Evolutionary conservation across 1,284 basidiomycete species (phyloP).

Genomic region (Tylopilus orsonianus): DNA sequence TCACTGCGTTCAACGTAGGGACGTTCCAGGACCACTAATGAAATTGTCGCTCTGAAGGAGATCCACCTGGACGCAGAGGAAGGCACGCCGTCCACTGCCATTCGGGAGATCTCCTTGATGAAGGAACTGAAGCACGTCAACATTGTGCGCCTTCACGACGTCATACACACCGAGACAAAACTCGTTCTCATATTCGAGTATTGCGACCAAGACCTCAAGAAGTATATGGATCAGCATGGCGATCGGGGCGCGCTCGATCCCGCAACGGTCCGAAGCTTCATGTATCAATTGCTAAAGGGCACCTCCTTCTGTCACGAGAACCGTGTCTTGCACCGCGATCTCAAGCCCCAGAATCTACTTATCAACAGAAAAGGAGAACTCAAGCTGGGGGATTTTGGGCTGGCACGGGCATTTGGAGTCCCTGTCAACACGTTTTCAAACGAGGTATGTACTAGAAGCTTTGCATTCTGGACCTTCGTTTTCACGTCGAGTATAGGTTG

Average conservation of each 20-base stretch:
- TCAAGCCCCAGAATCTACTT: conserved; percentile 97
- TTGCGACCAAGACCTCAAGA: conserved; percentile 98
- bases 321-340: conserved; percentile 94
- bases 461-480: neutral
- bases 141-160: conserved; percentile 95
- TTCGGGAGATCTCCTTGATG: conserved; percentile 95
- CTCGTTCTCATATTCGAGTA: conserved; percentile 99
- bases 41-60: conserved; percentile 90
- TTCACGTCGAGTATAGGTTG: conserved; percentile 59
- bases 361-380: conserved; percentile 98
- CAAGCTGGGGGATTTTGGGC: conserved; percentile 95
- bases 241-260: conserved; percentile 94
- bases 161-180: conserved; percentile 98
- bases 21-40: conserved; percentile 82
- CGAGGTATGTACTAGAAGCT: conserved; percentile 56
- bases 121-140: conserved; percentile 96
- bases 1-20: conserved; percentile 50
- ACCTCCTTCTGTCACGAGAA: conserved; percentile 99
- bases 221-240: conserved; percentile 99
- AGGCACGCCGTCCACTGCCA: conserved; percentile 92
- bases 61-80: conserved; percentile 96
- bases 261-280: conserved; percentile 92
- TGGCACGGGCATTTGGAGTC: conserved; percentile 94
- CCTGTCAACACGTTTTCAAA: conserved; percentile 97
- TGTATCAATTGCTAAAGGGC: conserved; percentile 97